Evolutionary conservation across 371 early-diverging fungal genomes (phyloP).

Genomic region (Mucor circinelloides): DNA sequence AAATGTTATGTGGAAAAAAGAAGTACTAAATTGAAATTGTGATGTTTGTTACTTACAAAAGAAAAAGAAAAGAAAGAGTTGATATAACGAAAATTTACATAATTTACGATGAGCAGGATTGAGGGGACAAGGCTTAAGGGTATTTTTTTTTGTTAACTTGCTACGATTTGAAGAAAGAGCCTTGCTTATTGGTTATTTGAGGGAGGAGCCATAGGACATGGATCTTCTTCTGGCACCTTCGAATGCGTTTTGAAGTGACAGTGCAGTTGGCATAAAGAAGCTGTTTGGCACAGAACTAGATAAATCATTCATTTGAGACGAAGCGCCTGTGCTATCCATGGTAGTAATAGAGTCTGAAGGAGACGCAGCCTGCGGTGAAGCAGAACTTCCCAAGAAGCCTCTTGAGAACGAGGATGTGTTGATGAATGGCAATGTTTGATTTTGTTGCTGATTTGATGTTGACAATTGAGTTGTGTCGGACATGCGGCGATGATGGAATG

Average conservation of each 20-base stretch:
- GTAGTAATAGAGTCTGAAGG: constrained; percentile 14
- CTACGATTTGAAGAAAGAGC: neutral
- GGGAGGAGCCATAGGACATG: constrained; percentile 38
- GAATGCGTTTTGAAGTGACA: constrained; percentile 53
- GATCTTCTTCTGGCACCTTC: constrained; percentile 57
- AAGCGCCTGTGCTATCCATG: constrained; percentile 1
- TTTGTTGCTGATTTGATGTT: constrained; percentile 15
- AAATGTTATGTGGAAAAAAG: neutral
- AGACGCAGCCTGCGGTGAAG: constrained; percentile 26
- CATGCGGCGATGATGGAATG: constrained; percentile 51
- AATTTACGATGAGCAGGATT: neutral
- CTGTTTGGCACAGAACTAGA: constrained; percentile 20
- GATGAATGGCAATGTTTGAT: constrained; percentile 27
- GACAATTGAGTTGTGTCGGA: constrained; percentile 37
- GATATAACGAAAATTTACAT: constrained; percentile 4
- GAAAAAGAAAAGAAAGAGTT: constrained; percentile 3
- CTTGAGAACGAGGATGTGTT: constrained; percentile 21
- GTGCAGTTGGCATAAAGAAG: constrained; percentile 50
- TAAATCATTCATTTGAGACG: constrained; percentile 1
- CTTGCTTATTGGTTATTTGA: neutral
- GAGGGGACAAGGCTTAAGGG: neutral
- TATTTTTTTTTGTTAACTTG: neutral
- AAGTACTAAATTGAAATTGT: neutral
- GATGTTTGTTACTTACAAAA: neutral
- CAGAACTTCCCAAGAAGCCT: constrained; percentile 24